Base-by-base conservation (phyloP, 495 filamentous ascomycete species). In the Paragyromitra xinjiangensis region DNA sequence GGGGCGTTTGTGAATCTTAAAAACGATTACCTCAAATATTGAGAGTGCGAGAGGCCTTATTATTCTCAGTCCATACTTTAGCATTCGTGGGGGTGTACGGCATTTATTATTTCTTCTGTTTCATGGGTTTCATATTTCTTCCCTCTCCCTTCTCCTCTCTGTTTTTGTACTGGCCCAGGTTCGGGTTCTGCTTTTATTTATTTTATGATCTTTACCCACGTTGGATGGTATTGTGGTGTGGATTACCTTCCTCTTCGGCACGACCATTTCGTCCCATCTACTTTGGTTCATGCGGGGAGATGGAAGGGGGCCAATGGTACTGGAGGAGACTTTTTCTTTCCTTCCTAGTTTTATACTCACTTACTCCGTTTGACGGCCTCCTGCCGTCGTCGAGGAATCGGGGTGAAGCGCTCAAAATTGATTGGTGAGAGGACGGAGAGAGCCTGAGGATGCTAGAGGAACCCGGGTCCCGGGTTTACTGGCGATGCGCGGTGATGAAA, bases 1-100 rank as follows among this genome's bases (percentile, higher is more conserved):
- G 95, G 92, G 61, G 91, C 94, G 65, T 94, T 99, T 83, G 88
- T 99, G 79, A 94, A 95, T 84, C 87, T 98, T 70, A 84, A 85
- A 16, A 88, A 91, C 82, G 89, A 91, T 69, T 85, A 91, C 84
- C 83, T 92, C 45, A 79, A 73, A 70, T 69, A 76, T 73, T 71
- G 63, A 29, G 71, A 76, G 19, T 73, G 64, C n/a, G 58, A 73
- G 40, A 24, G 8, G 19, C 24, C 19, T 58, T 58, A 59, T 73
- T 59, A 16, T 66, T 75, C 40, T 69, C 51, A 62, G n/a, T 71
- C 66, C 40, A 72, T 78, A 78, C 48, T 78, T 79, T 62, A 79
- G 66, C 51, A 79, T 73, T 79, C 66, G 51, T 66, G 61, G 75
- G 77, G 66, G 74, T 79, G 64, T 77, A 58, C 58, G 73, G 76